Evolutionary conservation across 257 asterid genomes (phyloP), one percentile per base, ranked within the genome.

Genomic region (Solanum pinnatisectum): DNA sequence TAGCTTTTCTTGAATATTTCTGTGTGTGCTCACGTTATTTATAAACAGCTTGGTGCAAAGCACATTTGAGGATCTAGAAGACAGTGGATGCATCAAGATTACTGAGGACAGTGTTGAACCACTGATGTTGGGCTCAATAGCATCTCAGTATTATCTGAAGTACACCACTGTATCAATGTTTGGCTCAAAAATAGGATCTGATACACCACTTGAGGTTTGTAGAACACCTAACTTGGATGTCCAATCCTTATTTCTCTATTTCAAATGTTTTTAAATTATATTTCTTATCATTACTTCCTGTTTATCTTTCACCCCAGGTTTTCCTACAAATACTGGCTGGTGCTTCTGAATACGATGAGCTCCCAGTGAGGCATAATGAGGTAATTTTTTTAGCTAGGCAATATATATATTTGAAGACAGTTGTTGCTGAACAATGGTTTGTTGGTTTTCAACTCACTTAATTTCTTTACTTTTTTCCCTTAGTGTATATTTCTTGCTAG

Each of bases 51-150:
- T 97, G 88, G 95, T 88, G 67, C 91, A 93, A 88, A 93, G 90
- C 93, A 96, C 98, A 36, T 95, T 97, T 91, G 98, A 97, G 93
- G 99, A 97, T 91, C 95, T 97, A 92, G 99, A 96, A 92, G 99
- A 96, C 91, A 89, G 97, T 90, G 99, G 98, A 87, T 96, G 98
- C 94, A 91, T 97, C 87, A 95, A 94, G 93, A 94, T 97, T 87
- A 92, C 91, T 82, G 98, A 93, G 77, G 96, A 95, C 88, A 92
- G 87, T 90, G 99, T 97, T 88, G 98, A 95, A 93, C 94, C 99
- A n/a, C 92, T 88, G 92, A 97, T 97, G 95, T 92, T 97, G 96
- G 99, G 99, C 87, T 93, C 98, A 86, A 93, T 95, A 77, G 98
- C 99, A 83, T 95, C 99, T 87, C 98, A 95, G 88, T 96, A 96